These are phyloP conservation scores for Acanthamoeba culbertsoni DNA, from an alignment of 208 protist species.

Conservation along the genomic window DNA sequence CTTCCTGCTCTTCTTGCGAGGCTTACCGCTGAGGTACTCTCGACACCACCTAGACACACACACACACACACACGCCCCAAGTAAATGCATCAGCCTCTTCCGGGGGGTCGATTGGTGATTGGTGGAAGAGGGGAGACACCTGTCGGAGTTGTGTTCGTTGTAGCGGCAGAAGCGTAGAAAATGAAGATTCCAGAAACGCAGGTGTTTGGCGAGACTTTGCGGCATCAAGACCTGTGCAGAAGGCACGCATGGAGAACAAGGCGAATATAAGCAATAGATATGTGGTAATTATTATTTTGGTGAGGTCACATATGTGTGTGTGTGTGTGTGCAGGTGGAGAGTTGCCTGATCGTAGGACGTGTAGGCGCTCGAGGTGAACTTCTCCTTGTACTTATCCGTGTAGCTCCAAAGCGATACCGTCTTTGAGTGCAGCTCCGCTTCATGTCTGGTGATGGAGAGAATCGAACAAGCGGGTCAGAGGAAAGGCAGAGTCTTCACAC, in stretches of 20 bases:
- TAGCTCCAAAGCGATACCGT: slow-evolving; percentile 10
- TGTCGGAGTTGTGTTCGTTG: slow-evolving; percentile 38
- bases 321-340: no score
- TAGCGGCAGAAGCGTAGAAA: slow-evolving; percentile 10
- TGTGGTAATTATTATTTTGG: no score
- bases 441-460: neutral
- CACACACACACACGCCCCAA: no score
- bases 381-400: slow-evolving; percentile 2
- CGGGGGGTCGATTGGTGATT: neutral
- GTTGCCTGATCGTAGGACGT: neutral
- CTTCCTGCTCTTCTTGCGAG: neutral
- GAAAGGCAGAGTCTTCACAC: neutral
- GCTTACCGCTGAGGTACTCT: no score
- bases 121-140: neutral
- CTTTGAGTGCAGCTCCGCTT: neutral
- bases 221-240: slow-evolving; percentile 11
- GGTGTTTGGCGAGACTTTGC: neutral
- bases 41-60: no score
- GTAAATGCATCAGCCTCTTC: no score
- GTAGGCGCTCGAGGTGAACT: neutral
- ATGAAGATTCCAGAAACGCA: slow-evolving; percentile 29
- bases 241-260: neutral
- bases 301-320: no score
- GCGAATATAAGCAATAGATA: no score
- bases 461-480: neutral